These are phyloP conservation scores for Claviceps sp. DNA, from an alignment of 2,329 filamentous ascomycete species.

Conservation along the genomic window DNA sequence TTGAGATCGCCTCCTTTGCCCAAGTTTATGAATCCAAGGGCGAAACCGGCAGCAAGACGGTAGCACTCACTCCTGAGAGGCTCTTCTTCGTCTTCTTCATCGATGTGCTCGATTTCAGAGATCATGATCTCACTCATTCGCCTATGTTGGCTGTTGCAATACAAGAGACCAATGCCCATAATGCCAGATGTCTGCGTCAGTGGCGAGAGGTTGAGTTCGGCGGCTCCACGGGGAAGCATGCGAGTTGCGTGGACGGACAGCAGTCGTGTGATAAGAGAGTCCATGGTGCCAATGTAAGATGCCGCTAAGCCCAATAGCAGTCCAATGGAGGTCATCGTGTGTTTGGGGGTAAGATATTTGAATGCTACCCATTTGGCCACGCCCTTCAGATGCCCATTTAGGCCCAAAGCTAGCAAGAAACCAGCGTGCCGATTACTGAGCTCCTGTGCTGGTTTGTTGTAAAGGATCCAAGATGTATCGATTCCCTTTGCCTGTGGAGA, in stretches of 20 bases:
- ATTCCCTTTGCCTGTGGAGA: slow-evolving; percentile 84
- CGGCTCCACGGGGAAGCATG: slow-evolving; percentile 83
- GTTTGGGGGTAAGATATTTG: slow-evolving; percentile 97
- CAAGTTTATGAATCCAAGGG: slow-evolving; percentile 87
- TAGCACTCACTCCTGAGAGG: slow-evolving; percentile 90
- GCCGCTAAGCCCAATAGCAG: slow-evolving; percentile 84
- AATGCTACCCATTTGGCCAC: slow-evolving; percentile 98
- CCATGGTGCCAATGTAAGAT: slow-evolving; percentile 94
- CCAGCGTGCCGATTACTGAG: slow-evolving; percentile 94
- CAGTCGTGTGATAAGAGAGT: slow-evolving; percentile 82
- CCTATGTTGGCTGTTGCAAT: slow-evolving; percentile 89
- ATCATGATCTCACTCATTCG: slow-evolving; percentile 99
- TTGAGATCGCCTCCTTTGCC: slow-evolving; percentile 79
- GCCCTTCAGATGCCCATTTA: slow-evolving; percentile 89
- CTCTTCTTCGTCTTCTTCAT: slow-evolving; percentile 69
- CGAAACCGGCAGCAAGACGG: slow-evolving; percentile 82
- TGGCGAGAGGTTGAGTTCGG: slow-evolving; percentile 85
- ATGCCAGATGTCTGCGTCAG: slow-evolving; percentile 91
- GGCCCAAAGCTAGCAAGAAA: slow-evolving; percentile 75
- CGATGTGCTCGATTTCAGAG: slow-evolving; percentile 84
- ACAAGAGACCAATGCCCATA: slow-evolving; percentile 91
- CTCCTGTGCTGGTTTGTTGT: slow-evolving; percentile 81
- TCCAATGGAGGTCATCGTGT: slow-evolving; percentile 97
- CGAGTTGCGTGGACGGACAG: slow-evolving; percentile 92
- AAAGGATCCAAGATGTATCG: slow-evolving; percentile 96